Base-by-base conservation (phyloP, 768 basidiomycete species). In the Lactarius psammicola region DNA sequence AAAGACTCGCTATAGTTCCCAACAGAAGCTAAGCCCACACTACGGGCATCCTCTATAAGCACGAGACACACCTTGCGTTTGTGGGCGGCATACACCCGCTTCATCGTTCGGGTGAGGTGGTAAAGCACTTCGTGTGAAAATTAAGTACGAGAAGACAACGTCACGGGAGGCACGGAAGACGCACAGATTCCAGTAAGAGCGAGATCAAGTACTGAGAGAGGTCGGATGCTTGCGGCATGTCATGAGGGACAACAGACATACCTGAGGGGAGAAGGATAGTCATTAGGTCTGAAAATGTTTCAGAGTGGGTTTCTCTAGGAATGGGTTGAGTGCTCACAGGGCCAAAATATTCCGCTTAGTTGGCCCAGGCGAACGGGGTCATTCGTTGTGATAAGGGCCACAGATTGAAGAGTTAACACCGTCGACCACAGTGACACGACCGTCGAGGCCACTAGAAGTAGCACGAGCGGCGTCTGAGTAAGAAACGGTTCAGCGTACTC, bases 41-140 rank as follows among this genome's bases (percentile, higher is more conserved):
- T 13, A 57, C 11, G 1, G 26, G 28, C 9, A 13, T 17, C 23
- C 17, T 4, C 5, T 4, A 23, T 49, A 7, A 30, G n/a, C 4
- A 18, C 42, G 38, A 62, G 56, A 44, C 65, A 26, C 51, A 62
- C 65, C 49, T 31, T 49, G 18, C 61, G 65, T 30, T 58, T 53
- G 18, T 54, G 55, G 30, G 18, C 31, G 4, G 55, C 28, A 34
- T 33, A 56, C 33, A 56, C 55, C 30, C 13, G 55, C 55, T 56
- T 56, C 55, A 20, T 33, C 55, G 55, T 31, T 33, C 55, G 30
- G 20, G 55, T 56, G 31, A 56, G 31, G 31, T 33, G n/a, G 55
- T 20, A 20, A 13, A 56, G 30, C 31, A 56, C 55, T 56, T 20
- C 17, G 4, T 4, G 30, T 30, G 11, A 20, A n/a, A 56, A 18